Percentiles rank a stretch among this genome's conserved stretches.
Evolutionary conservation across 768 basidiomycete species (phyloP).

Genomic region (Serpula lacrymans): DNA sequence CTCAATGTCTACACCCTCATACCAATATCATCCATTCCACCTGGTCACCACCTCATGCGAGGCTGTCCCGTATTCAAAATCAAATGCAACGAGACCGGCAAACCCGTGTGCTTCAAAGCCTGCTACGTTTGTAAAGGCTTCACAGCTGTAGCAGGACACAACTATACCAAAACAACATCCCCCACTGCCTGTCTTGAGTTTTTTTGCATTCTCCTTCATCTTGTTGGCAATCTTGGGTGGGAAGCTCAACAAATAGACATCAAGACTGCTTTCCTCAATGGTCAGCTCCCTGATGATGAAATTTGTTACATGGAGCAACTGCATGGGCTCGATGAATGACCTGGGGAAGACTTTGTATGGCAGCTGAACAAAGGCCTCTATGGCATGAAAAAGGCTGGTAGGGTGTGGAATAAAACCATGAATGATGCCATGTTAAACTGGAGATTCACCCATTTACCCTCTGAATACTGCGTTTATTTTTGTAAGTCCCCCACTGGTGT

Average conservation of each 20-base stretch:
- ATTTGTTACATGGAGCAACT: conserved; percentile 33
- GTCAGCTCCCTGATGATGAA: conserved; percentile 26
- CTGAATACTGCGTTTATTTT: conserved; percentile 34
- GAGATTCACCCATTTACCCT: conserved; percentile 26
- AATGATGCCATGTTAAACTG: conserved; percentile 22
- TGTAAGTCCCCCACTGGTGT: conserved; percentile 8
- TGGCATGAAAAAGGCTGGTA: conserved; percentile 28
- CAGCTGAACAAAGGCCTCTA: conserved; percentile 19
- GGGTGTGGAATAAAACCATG: conserved; percentile 33
- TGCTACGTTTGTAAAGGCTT: conserved; percentile 41
- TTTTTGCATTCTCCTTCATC: conserved; percentile 31
- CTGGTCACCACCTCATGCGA: conserved; percentile 17
- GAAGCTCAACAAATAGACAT: conserved; percentile 38
- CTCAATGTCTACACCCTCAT: conserved; percentile 18
- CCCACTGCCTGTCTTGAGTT: conserved; percentile 39
- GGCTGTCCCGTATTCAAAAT: conserved; percentile 23
- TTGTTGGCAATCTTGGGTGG: conserved; percentile 32
- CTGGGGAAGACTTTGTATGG: conserved; percentile 12
- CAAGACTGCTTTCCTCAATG: conserved; percentile 38
- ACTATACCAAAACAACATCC: conserved; percentile 41
- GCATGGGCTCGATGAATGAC: conserved; percentile 19
- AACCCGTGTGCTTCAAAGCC: conserved; percentile 29
- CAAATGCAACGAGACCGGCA: conserved; percentile 17
- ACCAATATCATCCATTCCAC: conserved; percentile 13
- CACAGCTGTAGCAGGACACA: conserved; percentile 36